A percentile compares a stretch with the other conserved stretches of the same genome.
phyloP scores from a whole-genome alignment of 176 grass and related monocot genomes.

The Secale cereale region DNA sequence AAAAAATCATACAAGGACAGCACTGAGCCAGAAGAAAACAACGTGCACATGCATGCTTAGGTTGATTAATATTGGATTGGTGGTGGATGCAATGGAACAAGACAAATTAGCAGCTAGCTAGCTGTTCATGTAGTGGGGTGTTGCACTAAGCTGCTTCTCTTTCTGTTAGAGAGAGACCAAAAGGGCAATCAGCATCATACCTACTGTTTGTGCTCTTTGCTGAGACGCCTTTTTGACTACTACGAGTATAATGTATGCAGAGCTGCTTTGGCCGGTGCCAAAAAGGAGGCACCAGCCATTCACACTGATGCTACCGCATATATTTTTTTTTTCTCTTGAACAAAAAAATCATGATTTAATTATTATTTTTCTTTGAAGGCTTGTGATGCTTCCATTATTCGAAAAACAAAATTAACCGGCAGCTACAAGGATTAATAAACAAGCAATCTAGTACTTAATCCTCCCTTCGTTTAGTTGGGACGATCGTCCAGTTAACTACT shows the following conservation, averaged over 20 bases:
- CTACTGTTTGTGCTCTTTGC: neutral
- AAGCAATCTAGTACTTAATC: neutral
- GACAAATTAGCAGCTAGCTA: constrained; percentile 3
- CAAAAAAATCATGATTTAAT: no score
- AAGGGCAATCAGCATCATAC: neutral
- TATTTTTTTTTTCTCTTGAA: neutral
- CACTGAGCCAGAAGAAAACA: neutral
- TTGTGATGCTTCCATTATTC: neutral
- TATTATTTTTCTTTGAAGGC: no score
- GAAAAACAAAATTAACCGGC: neutral
- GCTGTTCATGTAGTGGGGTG: no score
- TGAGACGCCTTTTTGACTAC: neutral
- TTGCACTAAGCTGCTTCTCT: no score
- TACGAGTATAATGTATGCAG: no score
- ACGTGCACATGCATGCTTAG: neutral
- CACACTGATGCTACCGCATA: neutral
- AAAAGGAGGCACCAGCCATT: neutral
- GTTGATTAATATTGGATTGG: no score
- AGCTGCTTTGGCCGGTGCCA: neutral
- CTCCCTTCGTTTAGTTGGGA: no score
- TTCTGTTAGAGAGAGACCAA: neutral
- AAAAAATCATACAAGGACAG: neutral
- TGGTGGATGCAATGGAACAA: neutral
- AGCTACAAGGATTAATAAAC: neutral
- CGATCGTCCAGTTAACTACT: neutral